Evolutionary conservation across 345 rosid genomes (phyloP), one percentile per base, ranked within the genome.

Genomic region (Psidium friedrichsthalianum): DNA sequence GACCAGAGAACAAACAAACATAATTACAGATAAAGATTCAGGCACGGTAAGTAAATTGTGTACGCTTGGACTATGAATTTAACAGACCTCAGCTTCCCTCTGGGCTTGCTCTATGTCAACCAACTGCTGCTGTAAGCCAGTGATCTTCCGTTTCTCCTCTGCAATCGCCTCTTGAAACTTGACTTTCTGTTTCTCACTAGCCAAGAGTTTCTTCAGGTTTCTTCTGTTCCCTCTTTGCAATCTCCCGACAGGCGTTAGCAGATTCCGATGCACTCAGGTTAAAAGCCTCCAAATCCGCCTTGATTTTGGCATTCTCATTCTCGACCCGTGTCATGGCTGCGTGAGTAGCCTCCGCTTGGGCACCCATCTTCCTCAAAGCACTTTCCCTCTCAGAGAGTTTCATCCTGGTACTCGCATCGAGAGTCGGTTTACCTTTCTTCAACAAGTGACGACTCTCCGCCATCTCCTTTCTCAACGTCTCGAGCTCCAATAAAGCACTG

Each of bases 181-280:
- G 85, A 88, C 84, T 89, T 93, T 95, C 93, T 95, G 96, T 89
- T 95, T 95, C 90, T 95, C 98, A 95, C 93, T 92, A 82, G 92
- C 93, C 90, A 92, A 83, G 83, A 93, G 96, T 92, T 91, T 97
- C 92, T 96, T 97, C 88, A 88, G 89, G 85, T 90, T 90, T 90
- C 90, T 90, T 95, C 76, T 95, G 95, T 92, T 97, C 99, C 88
- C 96, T 95, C 89, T 93, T 97, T 5, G 93, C 92, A 54, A 91
- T 91, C 92, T 95, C 98, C 86, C 92, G 86, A 88, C 94, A 93
- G 8, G 95, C 90, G 5, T 91, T 87, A 84, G 90, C 95, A 12
- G 98, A 94, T 86, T 96, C 99, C 36, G 98, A 93, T 54, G 98
- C 98, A 89, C 97, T 95, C 87, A 97, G 87, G 89, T 97, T 97